Evolutionary conservation across 192 early-diverging fungal genomes (phyloP), one percentile per base, ranked within the genome.

Genomic region (Chytriomyces hyalinus): DNA sequence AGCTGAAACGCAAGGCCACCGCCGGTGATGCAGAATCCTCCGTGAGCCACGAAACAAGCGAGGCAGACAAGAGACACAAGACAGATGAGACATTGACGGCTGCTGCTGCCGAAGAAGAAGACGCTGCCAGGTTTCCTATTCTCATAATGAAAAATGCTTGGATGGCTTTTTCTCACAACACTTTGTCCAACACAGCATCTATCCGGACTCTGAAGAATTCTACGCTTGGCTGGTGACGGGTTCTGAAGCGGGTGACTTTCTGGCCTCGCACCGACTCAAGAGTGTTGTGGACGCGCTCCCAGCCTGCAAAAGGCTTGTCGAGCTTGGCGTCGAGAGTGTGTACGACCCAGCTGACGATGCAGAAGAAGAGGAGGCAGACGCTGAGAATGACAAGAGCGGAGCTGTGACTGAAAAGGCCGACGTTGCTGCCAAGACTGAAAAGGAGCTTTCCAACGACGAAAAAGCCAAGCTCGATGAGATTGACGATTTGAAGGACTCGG

Each of bases 141-240:
- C 17, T 17, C 43, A 46, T 22, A 46, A 46, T 46, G 8, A 47
- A 67, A 47, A 15, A 48, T 48, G 66, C 66, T 28, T 64, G 10
- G 62, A 64, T 11, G 26, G 2, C 26, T 28, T 22, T 13, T 11
- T 13, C 13, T 10, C 17, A 24, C 11, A 67, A 26, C 15, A 46
- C 13, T 13, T 46, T 47, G 1, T 17, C 10, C 66, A 47, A 67
- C 28, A 70, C 76, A 77, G 76, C 67, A 67, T 76, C 47, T 76
- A 76, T 47, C 75, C 75, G 0, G 75, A 76, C 75, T 26, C 75
- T 7, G 76, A 67, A 61, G 51, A 68, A 6, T 77, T 77, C 67
- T 77, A 70, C 60, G 76, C 76, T 6, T 77, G 76, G 76, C 76
- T 69, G 2, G 65, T 70, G 45, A 62, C 51, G 3, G 76, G 76